phyloP scores from a whole-genome alignment of 2,329 filamentous ascomycete species.

The Coniochaeta sp. region DNA sequence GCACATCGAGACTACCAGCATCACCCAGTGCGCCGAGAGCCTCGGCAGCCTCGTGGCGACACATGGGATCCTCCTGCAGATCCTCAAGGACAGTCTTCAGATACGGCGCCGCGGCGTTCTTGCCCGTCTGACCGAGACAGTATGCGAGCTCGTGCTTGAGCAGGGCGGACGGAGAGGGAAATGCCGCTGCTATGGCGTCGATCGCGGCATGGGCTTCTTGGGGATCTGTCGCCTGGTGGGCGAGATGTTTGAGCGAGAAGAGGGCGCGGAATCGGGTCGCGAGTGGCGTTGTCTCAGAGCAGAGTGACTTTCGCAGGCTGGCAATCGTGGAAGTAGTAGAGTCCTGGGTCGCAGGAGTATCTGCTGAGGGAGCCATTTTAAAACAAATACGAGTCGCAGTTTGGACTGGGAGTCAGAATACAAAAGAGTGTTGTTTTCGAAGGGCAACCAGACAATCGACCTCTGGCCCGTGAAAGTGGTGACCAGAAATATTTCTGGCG shows the following conservation, averaged over 20 bases:
- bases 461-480: background rate
- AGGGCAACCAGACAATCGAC: background rate
- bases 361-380: background rate
- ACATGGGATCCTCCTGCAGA: slow-evolving; percentile 84
- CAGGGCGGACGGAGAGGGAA: slow-evolving; percentile 76
- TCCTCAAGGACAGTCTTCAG: slow-evolving; percentile 70
- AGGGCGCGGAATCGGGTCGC: slow-evolving; percentile 89
- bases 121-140: slow-evolving; percentile 86
- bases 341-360: background rate
- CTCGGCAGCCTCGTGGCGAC: slow-evolving; percentile 92
- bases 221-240: slow-evolving; percentile 47
- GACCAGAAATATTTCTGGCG: slow-evolving; percentile 1
- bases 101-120: slow-evolving; percentile 64
- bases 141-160: slow-evolving; percentile 97
- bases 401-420: background rate
- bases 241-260: slow-evolving; percentile 94
- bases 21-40: slow-evolving; percentile 84
- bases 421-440: background rate
- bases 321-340: slow-evolving; percentile 37
- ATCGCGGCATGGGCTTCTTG: slow-evolving; percentile 48
- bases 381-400: background rate
- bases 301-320: slow-evolving; percentile 66
- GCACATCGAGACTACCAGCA: slow-evolving; percentile 61
- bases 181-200: slow-evolving; percentile 80
- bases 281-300: slow-evolving; percentile 72